Base-by-base conservation (phyloP, 2,329 filamentous ascomycete species). In the Trichophyton rubrum region DNA sequence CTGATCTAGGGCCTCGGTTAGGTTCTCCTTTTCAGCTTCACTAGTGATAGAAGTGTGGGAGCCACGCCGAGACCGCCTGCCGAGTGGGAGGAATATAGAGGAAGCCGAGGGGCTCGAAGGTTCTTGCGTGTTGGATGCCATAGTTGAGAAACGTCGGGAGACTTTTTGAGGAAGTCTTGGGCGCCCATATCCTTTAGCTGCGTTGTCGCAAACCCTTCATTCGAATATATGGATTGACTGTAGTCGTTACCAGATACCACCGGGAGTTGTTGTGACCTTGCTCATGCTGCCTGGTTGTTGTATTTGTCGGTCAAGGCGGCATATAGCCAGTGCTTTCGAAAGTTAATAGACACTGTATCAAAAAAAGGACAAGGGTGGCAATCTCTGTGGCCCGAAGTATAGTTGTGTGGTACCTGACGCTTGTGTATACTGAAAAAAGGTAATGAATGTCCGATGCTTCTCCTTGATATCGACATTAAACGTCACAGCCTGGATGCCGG, bases 1-100 rank as follows among this genome's bases (percentile, higher is more conserved):
- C 67, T 89, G 86, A 73, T 95, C 88, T 63, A 96, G 83, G 17
- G 87, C 83, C 64, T 89, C 83, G 38, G 88, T 84, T 41, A 92
- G 79, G 61, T 88, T 85, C 64, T 90, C 87, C 69, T 84, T 87
- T 71, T 91, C 87, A 45, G 83, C 75, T 56, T 81, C 79, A 1
- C 79, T 74, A 24, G 76, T 75, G 15, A 79, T 64, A 24, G 84
- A 85, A 20, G 72, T 71, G 40, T 76, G 70, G 22, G 80, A 82
- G n/a, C 72, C 75, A 57, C 78, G 74, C 24, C 75, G 69, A 2
- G 69, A 67, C 45, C 61, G 64, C 62, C 73, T 72, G 45, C 74
- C 75, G 41, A 77, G 72, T 9, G 75, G 75, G 49, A 77, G 70
- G 61, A 76, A 74, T 41, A 74, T 69, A 9, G 77, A 74, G 24